A percentile compares a stretch with the other conserved stretches of the same genome.
These are phyloP conservation scores for Zygotorulaspora sp. DNA, from an alignment of 805 yeast genomes.

Conservation along the genomic window DNA sequence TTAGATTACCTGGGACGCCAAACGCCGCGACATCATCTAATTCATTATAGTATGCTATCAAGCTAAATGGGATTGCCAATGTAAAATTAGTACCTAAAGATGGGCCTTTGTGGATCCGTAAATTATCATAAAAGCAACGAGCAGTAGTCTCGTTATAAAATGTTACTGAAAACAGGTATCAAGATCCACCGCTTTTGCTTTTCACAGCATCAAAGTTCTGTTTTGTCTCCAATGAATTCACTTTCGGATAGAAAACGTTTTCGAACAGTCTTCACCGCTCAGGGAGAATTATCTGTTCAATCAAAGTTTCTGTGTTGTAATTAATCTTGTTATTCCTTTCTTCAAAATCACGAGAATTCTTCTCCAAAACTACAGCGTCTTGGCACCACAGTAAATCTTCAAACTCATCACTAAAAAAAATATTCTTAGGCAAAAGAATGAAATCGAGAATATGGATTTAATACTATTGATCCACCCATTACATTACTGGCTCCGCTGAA, in stretches of 20 bases:
- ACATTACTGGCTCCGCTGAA: slow-evolving; percentile 91
- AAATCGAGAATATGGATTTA: slow-evolving; percentile 54
- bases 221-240: slow-evolving; percentile 12
- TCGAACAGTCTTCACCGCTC: slow-evolving; percentile 10
- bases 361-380: slow-evolving; percentile 81
- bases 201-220: slow-evolving; percentile 10
- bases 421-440: slow-evolving; percentile 48
- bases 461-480: slow-evolving; percentile 80
- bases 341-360: slow-evolving; percentile 82
- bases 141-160: too few species aligned
- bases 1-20: too few species aligned
- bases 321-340: slow-evolving; percentile 49
- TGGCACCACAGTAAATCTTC: slow-evolving; percentile 83
- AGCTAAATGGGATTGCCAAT: too few species aligned
- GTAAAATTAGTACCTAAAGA: too few species aligned
- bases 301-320: slow-evolving; percentile 39
- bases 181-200: slow-evolving; percentile 13
- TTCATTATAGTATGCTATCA: too few species aligned
- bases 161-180: too few species aligned
- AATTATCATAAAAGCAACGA: too few species aligned
- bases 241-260: slow-evolving; percentile 11
- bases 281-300: slow-evolving; percentile 8
- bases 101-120: too few species aligned
- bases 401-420: slow-evolving; percentile 42
- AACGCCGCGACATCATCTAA: too few species aligned